These are phyloP conservation scores for Oehlia diaphana DNA, from an alignment of 192 early-diverging fungal genomes.

Conservation along the genomic window DNA sequence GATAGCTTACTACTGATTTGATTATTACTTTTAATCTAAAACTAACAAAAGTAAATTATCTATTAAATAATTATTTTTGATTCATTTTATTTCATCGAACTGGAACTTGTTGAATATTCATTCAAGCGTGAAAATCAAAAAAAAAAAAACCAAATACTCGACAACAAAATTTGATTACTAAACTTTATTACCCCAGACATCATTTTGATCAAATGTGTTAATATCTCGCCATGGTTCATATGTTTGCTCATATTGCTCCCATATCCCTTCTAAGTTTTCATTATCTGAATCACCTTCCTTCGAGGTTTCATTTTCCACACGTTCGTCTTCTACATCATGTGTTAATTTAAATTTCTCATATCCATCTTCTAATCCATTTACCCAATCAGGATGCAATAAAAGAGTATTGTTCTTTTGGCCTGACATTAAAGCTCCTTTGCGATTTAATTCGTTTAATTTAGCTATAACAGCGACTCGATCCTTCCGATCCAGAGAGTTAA, in stretches of 20 bases:
- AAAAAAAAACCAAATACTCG: too few species aligned
- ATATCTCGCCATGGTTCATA: background rate
- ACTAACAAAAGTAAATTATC: too few species aligned
- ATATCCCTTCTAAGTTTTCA: background rate
- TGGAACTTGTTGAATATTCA: too few species aligned
- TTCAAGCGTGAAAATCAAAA: too few species aligned
- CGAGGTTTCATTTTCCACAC: background rate
- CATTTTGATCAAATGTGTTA: background rate
- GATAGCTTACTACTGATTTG: too few species aligned
- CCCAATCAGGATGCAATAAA: background rate
- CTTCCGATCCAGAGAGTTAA: background rate
- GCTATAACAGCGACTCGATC: background rate
- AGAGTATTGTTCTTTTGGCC: background rate
- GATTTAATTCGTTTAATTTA: background rate
- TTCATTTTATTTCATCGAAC: too few species aligned
- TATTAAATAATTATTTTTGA: too few species aligned
- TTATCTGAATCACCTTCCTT: too few species aligned
- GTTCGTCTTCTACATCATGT: background rate
- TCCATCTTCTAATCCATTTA: constrained; percentile 2
- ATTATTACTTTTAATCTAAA: too few species aligned
- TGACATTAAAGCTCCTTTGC: background rate
- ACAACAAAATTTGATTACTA: background rate
- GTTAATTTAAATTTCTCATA: background rate
- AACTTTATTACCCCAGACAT: background rate
- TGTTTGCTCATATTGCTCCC: background rate